Conservation (phyloP, 768 basidiomycete genomes). For the Leccinum fibrillosum region DNA sequence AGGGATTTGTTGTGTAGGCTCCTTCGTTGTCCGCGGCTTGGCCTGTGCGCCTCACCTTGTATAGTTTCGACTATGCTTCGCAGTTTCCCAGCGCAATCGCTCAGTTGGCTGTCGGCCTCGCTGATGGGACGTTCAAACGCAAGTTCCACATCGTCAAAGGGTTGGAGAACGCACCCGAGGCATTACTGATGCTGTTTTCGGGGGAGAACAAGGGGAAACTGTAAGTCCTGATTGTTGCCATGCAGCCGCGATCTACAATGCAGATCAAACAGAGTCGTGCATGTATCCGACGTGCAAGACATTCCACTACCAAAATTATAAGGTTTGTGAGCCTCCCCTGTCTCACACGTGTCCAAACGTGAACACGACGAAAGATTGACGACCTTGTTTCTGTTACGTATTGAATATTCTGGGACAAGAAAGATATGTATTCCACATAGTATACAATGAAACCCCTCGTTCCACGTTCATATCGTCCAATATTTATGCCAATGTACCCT, state of each 20-base stretch:
- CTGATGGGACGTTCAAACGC: conserved; percentile 69
- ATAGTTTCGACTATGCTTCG: conserved; percentile 69
- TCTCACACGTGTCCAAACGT: neutral
- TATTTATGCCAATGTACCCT: neutral
- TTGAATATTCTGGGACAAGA: conserved; percentile 11
- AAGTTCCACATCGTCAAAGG: conserved; percentile 80
- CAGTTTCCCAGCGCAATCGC: conserved; percentile 56
- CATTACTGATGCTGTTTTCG: conserved; percentile 67
- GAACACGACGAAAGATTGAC: neutral
- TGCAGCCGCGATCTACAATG: neutral
- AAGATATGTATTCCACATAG: conserved; percentile 7
- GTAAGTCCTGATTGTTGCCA: conserved; percentile 23
- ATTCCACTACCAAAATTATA: conserved; percentile 1
- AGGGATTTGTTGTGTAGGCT: conserved; percentile 80
- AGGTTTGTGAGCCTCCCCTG: neutral
- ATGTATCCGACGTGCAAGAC: conserved; percentile 44
- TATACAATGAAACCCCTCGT: conserved; percentile 1
- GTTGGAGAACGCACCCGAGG: conserved; percentile 65
- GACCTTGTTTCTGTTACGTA: neutral
- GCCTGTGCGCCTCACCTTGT: conserved; percentile 2
- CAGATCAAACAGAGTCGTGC: conserved; percentile 46
- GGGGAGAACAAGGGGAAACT: conserved; percentile 83
- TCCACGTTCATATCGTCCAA: neutral
- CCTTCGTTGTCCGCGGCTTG: neutral
- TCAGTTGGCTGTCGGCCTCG: conserved; percentile 56